phyloP scores from a whole-genome alignment of 495 filamentous ascomycete genomes.

The Daldinia concentrica region DNA sequence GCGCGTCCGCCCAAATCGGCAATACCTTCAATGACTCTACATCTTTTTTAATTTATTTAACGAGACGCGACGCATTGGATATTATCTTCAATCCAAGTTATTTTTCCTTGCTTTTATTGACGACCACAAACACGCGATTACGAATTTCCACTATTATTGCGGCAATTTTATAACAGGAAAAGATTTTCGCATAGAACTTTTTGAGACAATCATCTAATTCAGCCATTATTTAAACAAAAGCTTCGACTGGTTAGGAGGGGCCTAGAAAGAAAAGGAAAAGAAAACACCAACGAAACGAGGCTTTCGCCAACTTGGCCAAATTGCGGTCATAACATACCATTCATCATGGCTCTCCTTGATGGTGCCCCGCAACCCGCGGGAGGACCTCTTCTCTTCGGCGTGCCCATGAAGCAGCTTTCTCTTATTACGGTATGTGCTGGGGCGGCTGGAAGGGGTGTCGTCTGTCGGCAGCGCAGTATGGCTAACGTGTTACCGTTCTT shows the following conservation, averaged over 20 bases:
- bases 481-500: slow-evolving; percentile 41
- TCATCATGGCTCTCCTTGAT: slow-evolving; percentile 52
- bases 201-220: slow-evolving; percentile 22
- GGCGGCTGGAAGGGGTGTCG: neutral
- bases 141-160: slow-evolving; percentile 1
- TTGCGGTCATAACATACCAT: slow-evolving; percentile 8
- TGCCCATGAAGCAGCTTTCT: slow-evolving; percentile 80
- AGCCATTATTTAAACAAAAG: slow-evolving; percentile 10
- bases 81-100: slow-evolving; percentile 8
- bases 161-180: neutral
- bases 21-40: slow-evolving; percentile 23
- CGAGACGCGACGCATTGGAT: slow-evolving; percentile 30
- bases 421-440: slow-evolving; percentile 74
- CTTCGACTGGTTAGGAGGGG: neutral
- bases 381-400: slow-evolving; percentile 63
- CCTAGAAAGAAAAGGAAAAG: slow-evolving; percentile 8
- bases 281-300: slow-evolving; percentile 19
- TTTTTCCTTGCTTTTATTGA: neutral
- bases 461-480: slow-evolving; percentile 18
- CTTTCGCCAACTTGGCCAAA: neutral
- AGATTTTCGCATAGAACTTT: slow-evolving; percentile 5
- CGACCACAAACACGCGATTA: neutral
- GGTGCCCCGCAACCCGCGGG: slow-evolving; percentile 48
- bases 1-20: slow-evolving; percentile 31
- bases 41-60: slow-evolving; percentile 20